Evolutionary conservation across 2,329 filamentous ascomycete species (phyloP).

Genomic region (Cladophialophora yegresii): DNA sequence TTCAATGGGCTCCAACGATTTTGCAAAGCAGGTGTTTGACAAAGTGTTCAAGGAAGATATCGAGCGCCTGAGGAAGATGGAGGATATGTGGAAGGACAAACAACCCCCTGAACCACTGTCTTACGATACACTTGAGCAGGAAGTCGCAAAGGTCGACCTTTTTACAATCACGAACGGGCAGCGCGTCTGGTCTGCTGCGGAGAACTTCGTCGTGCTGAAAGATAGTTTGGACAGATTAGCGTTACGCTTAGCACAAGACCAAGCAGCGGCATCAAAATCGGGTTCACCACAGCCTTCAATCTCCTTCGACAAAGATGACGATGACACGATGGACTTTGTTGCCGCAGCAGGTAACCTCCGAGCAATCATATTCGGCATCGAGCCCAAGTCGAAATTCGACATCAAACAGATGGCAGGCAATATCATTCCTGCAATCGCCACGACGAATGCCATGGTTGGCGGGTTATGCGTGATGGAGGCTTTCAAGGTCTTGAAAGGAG

Average conservation of each 20-base stretch:
- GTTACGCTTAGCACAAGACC: constrained; percentile 68
- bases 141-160: constrained; percentile 53
- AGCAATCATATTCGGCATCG: constrained; percentile 85
- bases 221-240: constrained; percentile 77
- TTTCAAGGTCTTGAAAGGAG: constrained; percentile 80
- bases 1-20: constrained; percentile 75
- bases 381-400: constrained; percentile 86
- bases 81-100: constrained; percentile 93
- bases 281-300: constrained; percentile 60
- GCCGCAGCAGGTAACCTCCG: constrained; percentile 86
- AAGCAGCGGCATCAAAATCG: constrained; percentile 54
- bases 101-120: constrained; percentile 71
- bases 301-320: constrained; percentile 94
- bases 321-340: constrained; percentile 93
- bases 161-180: constrained; percentile 69
- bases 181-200: constrained; percentile 73
- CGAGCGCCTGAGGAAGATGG: constrained; percentile 76
- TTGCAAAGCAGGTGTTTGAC: constrained; percentile 78
- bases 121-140: constrained; percentile 62
- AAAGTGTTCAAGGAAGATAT: constrained; percentile 92
- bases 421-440: constrained; percentile 97
- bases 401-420: constrained; percentile 99
- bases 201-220: constrained; percentile 83
- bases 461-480: constrained; percentile 88
- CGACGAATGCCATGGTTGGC: constrained; percentile 94